Conservation (phyloP, 208 protist species). For the Porcisia hertigi region DNA sequence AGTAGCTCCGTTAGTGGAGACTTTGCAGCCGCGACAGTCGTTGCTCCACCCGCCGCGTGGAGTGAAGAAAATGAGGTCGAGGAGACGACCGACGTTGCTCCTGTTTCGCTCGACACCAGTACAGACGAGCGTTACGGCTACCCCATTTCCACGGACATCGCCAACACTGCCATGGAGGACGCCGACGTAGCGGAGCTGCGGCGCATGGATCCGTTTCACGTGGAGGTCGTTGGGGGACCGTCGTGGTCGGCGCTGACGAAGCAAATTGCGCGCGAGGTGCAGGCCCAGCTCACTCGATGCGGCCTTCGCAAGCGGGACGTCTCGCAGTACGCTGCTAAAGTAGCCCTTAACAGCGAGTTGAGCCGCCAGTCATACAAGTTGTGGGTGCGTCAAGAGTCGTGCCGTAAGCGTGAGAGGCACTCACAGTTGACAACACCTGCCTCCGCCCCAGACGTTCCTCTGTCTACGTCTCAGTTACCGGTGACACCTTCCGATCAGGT, state of each 20-base stretch:
- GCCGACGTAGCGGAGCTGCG: slow-evolving; percentile 59
- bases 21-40: not conserved
- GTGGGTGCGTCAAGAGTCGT: slow-evolving; percentile 28
- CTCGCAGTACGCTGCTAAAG: slow-evolving; percentile 20
- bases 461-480: not conserved
- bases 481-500: slow-evolving; percentile 14
- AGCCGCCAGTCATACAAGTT: slow-evolving; percentile 16
- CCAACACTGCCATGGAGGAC: slow-evolving; percentile 65
- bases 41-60: slow-evolving; percentile 5
- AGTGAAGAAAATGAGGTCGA: slow-evolving; percentile 37
- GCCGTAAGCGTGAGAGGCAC: slow-evolving; percentile 25
- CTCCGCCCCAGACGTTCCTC: not conserved
- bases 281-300: slow-evolving; percentile 48
- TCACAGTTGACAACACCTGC: not conserved
- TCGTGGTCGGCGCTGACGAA: slow-evolving; percentile 23
- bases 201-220: slow-evolving; percentile 59
- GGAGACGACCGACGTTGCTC: slow-evolving; percentile 8
- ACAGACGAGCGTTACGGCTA: slow-evolving; percentile 22
- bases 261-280: slow-evolving; percentile 32
- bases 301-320: slow-evolving; percentile 25
- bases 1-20: not conserved
- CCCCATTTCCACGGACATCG: slow-evolving; percentile 53
- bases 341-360: slow-evolving; percentile 25
- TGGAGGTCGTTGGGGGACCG: slow-evolving; percentile 53
- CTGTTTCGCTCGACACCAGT: slow-evolving; percentile 2